These are phyloP conservation scores for Trametes pubescens DNA, from an alignment of 1,284 basidiomycete genomes.

Conservation along the genomic window DNA sequence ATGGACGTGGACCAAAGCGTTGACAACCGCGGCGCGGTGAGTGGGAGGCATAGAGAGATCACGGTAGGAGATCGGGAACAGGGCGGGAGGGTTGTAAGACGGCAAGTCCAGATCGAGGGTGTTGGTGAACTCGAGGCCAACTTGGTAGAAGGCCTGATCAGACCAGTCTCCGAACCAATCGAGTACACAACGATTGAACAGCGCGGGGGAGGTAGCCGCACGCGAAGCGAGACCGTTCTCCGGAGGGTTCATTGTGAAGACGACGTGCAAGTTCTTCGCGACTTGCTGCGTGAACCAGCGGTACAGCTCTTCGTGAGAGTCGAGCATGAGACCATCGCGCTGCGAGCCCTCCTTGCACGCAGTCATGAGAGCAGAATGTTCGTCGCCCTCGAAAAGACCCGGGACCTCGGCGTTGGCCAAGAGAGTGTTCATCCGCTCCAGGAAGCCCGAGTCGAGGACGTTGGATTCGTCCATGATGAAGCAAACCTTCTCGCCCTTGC, in stretches of 20 bases:
- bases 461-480: conserved; percentile 99
- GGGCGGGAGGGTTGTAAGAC: conserved; percentile 76
- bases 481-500: conserved; percentile 98
- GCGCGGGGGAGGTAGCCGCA: conserved; percentile 95
- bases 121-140: conserved; percentile 94
- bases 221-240: conserved; percentile 94
- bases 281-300: conserved; percentile 98
- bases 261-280: conserved; percentile 95
- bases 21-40: conserved; percentile 90
- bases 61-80: conserved; percentile 91
- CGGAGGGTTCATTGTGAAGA: conserved; percentile 99
- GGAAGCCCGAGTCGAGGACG: conserved; percentile 97
- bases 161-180: conserved; percentile 99
- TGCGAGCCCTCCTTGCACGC: conserved; percentile 99
- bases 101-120: conserved; percentile 90
- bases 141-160: conserved; percentile 96
- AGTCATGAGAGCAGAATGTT: conserved; percentile 96
- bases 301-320: conserved; percentile 97
- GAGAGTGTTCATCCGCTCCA: conserved; percentile 99
- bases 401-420: conserved; percentile 99
- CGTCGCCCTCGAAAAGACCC: conserved; percentile 98
- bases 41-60: conserved; percentile 82
- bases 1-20: conserved; percentile 94
- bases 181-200: conserved; percentile 98
- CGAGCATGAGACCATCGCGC: conserved; percentile 96